Percentiles rank a stretch among this genome's conserved stretches.
These are phyloP conservation scores for Thalassiosira hispida DNA, from an alignment of 352 stramenopile species.

Conservation along the genomic window DNA sequence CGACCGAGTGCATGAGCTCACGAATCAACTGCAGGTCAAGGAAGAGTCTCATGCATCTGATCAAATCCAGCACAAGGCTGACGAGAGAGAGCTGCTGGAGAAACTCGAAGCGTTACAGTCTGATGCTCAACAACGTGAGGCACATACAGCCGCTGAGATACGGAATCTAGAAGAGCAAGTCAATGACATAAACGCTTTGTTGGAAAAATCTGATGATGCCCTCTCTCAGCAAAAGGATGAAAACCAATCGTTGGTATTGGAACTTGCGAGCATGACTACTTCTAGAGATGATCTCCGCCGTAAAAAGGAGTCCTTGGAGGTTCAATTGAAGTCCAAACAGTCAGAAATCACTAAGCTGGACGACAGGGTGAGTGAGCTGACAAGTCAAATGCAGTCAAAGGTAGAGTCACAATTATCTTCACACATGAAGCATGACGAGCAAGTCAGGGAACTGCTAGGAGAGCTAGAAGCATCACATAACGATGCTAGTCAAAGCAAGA, in stretches of 20 bases:
- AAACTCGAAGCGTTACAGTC: not conserved
- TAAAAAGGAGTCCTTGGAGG: conserved; percentile 7
- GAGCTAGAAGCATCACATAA: conserved; percentile 10
- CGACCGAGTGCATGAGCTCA: not conserved
- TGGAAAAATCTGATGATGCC: not conserved
- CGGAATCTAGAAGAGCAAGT: conserved; percentile 17
- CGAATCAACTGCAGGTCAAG: conserved; percentile 4
- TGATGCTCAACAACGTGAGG: conserved; percentile 13
- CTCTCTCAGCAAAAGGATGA: not conserved
- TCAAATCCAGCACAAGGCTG: not conserved
- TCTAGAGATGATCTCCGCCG: not conserved
- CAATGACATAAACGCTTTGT: too few relatives aligned
- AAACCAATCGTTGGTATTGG: not conserved
- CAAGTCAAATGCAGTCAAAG: not conserved
- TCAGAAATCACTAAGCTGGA: conserved; percentile 3
- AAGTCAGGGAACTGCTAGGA: conserved; percentile 14
- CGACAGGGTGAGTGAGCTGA: conserved; percentile 4
- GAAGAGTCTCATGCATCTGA: not conserved
- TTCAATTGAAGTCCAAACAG: conserved; percentile 18
- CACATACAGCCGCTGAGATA: conserved; percentile 4
- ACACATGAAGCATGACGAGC: not conserved
- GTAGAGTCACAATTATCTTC: not conserved
- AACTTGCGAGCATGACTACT: conserved; percentile 9
- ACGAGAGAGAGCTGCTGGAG: conserved; percentile 2
- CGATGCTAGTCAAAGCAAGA: conserved; percentile 21